Evolutionary conservation across 108 stramenopile genomes (phyloP), one percentile per base, ranked within the genome.

Genomic region (Fragilariopsis cylindrus): DNA sequence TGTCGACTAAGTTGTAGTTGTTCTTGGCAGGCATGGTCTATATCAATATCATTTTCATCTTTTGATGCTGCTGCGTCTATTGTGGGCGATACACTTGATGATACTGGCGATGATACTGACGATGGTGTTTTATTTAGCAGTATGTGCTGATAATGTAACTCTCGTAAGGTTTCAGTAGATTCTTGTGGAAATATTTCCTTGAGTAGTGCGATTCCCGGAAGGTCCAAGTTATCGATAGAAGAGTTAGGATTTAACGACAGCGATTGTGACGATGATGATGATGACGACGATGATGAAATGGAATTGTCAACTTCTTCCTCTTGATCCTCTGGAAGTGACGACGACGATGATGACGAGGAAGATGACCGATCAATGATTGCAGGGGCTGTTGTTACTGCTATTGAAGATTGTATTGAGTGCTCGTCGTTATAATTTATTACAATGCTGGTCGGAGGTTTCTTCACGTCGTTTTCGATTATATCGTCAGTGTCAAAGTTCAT

Each of bases 131-230:
- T 57, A 56, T 58, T 55, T 7, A 41, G 40, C 50, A 55, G 2
- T 15, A 75, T 60, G 40, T 72, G 77, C 16, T 73, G 55, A 30
- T 71, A 45, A 68, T 85, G 85, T 7, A 85, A 15, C 40, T 74
- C 48, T 57, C 68, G 13, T 40, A 85, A 57, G 11, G 82, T 46
- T 43, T 77, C 54, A 7, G 52, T 48, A 3, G 75, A 72, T 65
- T 74, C 76, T 9, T 82, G 79, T 3, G 85, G 85, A 67, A 85
- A 85, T 15, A 85, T 85, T 62, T 80, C 69, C 39, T 70, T 57
- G 39, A 85, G 54, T 44, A 85, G 60, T n/a, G 76, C 57, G 50
- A 85, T 82, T 21, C 75, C 84, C 13, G 74, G 69, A 12, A 62
- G 44, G 54, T 80, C 79, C 11, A 42, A 47, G 12, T 74, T 18